These are phyloP conservation scores for Pinus albicaulis DNA, from an alignment of 75 land plant species.

Conservation along the genomic window DNA sequence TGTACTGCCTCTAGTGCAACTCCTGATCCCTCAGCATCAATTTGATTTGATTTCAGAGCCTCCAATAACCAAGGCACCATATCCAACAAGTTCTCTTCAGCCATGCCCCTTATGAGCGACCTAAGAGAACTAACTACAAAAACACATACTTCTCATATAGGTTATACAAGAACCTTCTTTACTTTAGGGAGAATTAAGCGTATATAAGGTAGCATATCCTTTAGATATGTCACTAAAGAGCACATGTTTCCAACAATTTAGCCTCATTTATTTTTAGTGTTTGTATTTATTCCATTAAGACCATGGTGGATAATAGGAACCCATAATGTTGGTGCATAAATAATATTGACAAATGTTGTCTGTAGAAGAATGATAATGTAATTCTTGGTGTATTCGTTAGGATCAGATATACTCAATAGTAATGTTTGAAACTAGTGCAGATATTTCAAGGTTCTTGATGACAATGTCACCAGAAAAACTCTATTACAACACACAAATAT, in stretches of 20 bases:
- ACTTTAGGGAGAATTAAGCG: constrained; percentile 93
- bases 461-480: constrained; percentile 73
- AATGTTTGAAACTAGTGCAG: constrained; percentile 92
- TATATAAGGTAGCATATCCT: constrained; percentile 97
- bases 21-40: constrained; percentile 97
- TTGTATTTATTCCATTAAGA: constrained; percentile 89
- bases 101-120: constrained; percentile 96
- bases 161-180: constrained; percentile 98
- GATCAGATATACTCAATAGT: constrained; percentile 78
- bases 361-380: constrained; percentile 96
- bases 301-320: constrained; percentile 99
- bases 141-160: constrained; percentile 97
- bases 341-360: constrained; percentile 97
- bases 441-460: constrained; percentile 95
- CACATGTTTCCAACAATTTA: constrained; percentile 99
- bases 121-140: constrained; percentile 97
- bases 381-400: constrained; percentile 90
- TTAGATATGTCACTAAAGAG: constrained; percentile 95
- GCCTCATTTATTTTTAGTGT: constrained; percentile 96
- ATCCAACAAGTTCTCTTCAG: constrained; percentile 95
- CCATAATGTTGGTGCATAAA: constrained; percentile 97
- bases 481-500: too few relatives aligned
- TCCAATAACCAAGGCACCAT: constrained; percentile 96
- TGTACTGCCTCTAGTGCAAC: too few relatives aligned
- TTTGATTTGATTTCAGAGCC: constrained; percentile 88